phyloP scores from a whole-genome alignment of 2,329 filamentous ascomycete genomes.

The Nemania sp. region DNA sequence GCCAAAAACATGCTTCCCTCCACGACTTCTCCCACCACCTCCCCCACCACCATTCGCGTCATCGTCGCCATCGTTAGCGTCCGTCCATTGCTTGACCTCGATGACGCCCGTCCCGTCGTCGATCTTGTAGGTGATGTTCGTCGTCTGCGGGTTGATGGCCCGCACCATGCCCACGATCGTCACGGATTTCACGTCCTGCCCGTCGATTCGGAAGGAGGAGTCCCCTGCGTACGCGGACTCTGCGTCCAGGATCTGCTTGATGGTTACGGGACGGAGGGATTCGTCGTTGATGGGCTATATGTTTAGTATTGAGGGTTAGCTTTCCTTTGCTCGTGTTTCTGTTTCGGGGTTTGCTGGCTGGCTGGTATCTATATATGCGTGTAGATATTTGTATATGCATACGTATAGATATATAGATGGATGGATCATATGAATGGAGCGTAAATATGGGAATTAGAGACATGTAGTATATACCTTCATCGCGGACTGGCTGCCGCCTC shows the following conservation, averaged over 20 bases:
- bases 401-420: not conserved
- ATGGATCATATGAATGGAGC: not conserved
- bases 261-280: slow-evolving; percentile 87
- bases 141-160: slow-evolving; percentile 80
- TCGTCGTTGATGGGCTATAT: slow-evolving; percentile 71
- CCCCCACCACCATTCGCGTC: slow-evolving; percentile 40
- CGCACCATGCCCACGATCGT: slow-evolving; percentile 92
- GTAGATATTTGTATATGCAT: too few relatives aligned
- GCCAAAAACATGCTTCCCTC: slow-evolving; percentile 63
- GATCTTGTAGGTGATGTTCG: slow-evolving; percentile 88
- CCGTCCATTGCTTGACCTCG: slow-evolving; percentile 88
- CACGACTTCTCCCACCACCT: too few relatives aligned
- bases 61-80: slow-evolving; percentile 55
- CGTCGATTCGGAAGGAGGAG: slow-evolving; percentile 83
- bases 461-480: slow-evolving; percentile 36
- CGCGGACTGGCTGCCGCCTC: slow-evolving; percentile 56
- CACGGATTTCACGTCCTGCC: slow-evolving; percentile 70
- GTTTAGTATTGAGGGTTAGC: slow-evolving; percentile 10
- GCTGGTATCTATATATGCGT: not conserved
- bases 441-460: too few relatives aligned
- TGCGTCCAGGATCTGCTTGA: slow-evolving; percentile 90
- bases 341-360: not conserved
- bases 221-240: slow-evolving; percentile 65
- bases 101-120: slow-evolving; percentile 94
- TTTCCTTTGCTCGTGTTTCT: not conserved